A percentile compares a stretch with the other conserved stretches of the same genome.
These are phyloP conservation scores for Nakataea oryzae DNA, from an alignment of 2,329 filamentous ascomycete genomes.

Conservation along the genomic window DNA sequence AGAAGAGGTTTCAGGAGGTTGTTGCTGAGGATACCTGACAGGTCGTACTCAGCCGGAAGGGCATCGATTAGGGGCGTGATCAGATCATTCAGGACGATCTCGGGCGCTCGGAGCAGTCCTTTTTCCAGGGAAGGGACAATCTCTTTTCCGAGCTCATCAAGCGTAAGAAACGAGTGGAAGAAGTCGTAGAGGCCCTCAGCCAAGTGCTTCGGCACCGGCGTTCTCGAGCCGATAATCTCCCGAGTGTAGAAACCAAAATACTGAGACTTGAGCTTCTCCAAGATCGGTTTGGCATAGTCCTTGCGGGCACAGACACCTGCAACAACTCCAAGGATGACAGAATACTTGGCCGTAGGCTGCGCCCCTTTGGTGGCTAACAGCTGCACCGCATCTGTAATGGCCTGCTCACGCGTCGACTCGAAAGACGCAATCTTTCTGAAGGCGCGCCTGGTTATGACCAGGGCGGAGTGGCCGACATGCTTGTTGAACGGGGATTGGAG, in stretches of 20 bases:
- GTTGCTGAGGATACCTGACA: slow-evolving; percentile 61
- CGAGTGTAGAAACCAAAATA: slow-evolving; percentile 78
- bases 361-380: slow-evolving; percentile 58
- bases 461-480: slow-evolving; percentile 60
- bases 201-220: slow-evolving; percentile 59
- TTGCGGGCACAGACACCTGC: slow-evolving; percentile 77
- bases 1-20: slow-evolving; percentile 78
- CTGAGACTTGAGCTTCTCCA: slow-evolving; percentile 57
- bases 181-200: slow-evolving; percentile 70
- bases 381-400: slow-evolving; percentile 51
- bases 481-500: slow-evolving; percentile 53
- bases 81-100: slow-evolving; percentile 75
- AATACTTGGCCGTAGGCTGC: slow-evolving; percentile 57
- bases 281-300: slow-evolving; percentile 44
- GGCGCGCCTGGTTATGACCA: slow-evolving; percentile 69
- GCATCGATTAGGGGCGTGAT: slow-evolving; percentile 62
- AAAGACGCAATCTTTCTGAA: slow-evolving; percentile 63
- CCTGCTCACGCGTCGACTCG: slow-evolving; percentile 45
- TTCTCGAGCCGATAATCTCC: slow-evolving; percentile 74
- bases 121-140: slow-evolving; percentile 80
- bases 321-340: slow-evolving; percentile 71
- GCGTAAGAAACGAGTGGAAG: slow-evolving; percentile 62
- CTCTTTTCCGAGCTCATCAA: slow-evolving; percentile 65
- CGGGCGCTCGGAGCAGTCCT: slow-evolving; percentile 76
- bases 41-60: slow-evolving; percentile 60